phyloP scores from a whole-genome alignment of 2,329 filamentous ascomycete species.

The Podosphaera xanthii region DNA sequence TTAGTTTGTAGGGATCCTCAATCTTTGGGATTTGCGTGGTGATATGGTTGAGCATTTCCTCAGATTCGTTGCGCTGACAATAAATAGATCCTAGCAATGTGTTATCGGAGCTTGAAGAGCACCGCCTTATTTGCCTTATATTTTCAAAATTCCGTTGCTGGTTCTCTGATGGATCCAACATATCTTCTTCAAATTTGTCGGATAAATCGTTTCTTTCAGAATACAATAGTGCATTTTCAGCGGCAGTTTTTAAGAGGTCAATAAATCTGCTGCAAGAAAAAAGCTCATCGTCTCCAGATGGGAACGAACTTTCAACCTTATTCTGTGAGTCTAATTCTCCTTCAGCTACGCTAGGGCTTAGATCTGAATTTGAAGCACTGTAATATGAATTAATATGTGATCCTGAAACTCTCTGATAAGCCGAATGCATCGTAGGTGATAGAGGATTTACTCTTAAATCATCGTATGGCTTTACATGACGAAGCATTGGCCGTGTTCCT shows the following conservation, averaged over 20 bases:
- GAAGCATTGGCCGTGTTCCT: not conserved
- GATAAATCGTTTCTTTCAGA: not conserved
- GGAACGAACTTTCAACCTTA: not conserved
- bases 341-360: not conserved
- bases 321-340: not conserved
- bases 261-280: not conserved
- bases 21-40: not conserved
- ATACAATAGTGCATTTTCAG: not conserved
- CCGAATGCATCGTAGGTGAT: not conserved
- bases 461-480: not conserved
- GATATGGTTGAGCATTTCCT: not conserved
- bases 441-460: not conserved
- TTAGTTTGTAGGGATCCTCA: not conserved
- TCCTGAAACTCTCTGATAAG: not conserved
- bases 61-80: not conserved
- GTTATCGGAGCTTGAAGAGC: not conserved
- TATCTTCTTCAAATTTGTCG: not conserved
- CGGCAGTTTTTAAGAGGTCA: not conserved
- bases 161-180: no score
- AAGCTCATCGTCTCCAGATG: not conserved
- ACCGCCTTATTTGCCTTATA: not conserved
- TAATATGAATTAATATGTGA: not conserved
- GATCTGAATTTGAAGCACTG: not conserved
- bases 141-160: not conserved
- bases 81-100: not conserved